phyloP scores from a whole-genome alignment of 495 filamentous ascomycete genomes.

The Penicillium turbatum region DNA sequence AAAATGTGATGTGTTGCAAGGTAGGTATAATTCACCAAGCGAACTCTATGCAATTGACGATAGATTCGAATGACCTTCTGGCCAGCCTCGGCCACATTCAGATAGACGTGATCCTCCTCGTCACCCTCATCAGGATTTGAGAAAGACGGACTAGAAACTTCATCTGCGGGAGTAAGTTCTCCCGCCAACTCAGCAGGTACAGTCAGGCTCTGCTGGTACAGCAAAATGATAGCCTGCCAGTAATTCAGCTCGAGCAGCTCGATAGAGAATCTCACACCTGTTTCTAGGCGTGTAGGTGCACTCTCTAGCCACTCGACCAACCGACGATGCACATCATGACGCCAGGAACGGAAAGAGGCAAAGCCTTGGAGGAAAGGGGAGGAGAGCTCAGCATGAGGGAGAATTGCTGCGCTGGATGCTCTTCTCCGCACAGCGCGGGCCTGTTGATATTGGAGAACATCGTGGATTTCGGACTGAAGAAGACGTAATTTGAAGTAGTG shows the following conservation, averaged over 20 bases:
- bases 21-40: slow-evolving; percentile 93
- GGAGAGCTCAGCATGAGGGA: slow-evolving; percentile 71
- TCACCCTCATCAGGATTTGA: slow-evolving; percentile 59
- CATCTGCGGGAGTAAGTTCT: slow-evolving; percentile 67
- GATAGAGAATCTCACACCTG: slow-evolving; percentile 78
- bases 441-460: slow-evolving; percentile 89
- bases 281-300: slow-evolving; percentile 70
- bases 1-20: slow-evolving; percentile 96
- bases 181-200: slow-evolving; percentile 80
- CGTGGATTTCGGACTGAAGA: slow-evolving; percentile 90
- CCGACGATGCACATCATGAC: slow-evolving; percentile 78
- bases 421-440: slow-evolving; percentile 46
- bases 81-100: slow-evolving; percentile 91
- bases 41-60: slow-evolving; percentile 79
- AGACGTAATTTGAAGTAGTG: slow-evolving; percentile 92
- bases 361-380: slow-evolving; percentile 84
- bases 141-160: slow-evolving; percentile 58
- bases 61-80: slow-evolving; percentile 90
- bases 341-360: slow-evolving; percentile 82
- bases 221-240: slow-evolving; percentile 96
- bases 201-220: slow-evolving; percentile 86
- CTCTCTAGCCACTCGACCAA: slow-evolving; percentile 83
- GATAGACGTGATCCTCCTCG: slow-evolving; percentile 84
- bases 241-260: slow-evolving; percentile 92
- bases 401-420: slow-evolving; percentile 57